Base-by-base conservation (phyloP, 1,284 basidiomycete species). In the Tilletia horrida region DNA sequence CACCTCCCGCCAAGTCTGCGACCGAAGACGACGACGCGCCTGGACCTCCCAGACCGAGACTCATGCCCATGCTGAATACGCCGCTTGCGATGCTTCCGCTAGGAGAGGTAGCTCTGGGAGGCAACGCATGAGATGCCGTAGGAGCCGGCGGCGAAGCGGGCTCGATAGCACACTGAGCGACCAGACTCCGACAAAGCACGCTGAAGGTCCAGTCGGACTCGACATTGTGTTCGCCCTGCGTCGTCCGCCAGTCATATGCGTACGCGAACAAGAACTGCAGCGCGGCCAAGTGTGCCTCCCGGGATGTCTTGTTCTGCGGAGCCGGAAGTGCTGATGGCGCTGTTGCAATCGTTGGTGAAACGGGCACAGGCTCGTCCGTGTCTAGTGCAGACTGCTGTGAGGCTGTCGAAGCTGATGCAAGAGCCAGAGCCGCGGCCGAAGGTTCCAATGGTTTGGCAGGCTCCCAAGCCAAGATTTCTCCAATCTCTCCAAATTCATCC, bases 181-280 rank as follows among this genome's bases (percentile, higher is more conserved):
- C 55, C 55, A 59, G 18, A 16, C 65, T 66, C 52, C 69, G 69
- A 21, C 66, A 66, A 11, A 71, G 64, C 40, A 68, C 68, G 31
- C 67, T 63, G 1, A 71, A 16, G 2, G 69, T 71, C 69, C 69
- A 71, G 6, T 67, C 69, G 11, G 69, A 71, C 55, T 71, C 69
- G 23, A 67, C 42, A 6, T 64, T 63, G 18, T 65, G 62, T 21
- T 71, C 69, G 47, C 64, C 55, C 7, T 47, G 25, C 23, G 69
- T 66, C 21, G 62, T 64, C 16, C 66, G 64, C 52, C 52, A 50
- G 47, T 71, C 69, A 23, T 71, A 71, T 31, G 62, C 23, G 66
- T 71, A 68, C 7, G 69, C 69, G 31, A 68, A 71, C n/a, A 71
- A 43, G 21, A 71, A 16, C 48, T 71, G 65, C 13, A 67, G 57